These are phyloP conservation scores for Erodium texanum DNA, from an alignment of 441 rosid genomes.

Conservation along the genomic window DNA sequence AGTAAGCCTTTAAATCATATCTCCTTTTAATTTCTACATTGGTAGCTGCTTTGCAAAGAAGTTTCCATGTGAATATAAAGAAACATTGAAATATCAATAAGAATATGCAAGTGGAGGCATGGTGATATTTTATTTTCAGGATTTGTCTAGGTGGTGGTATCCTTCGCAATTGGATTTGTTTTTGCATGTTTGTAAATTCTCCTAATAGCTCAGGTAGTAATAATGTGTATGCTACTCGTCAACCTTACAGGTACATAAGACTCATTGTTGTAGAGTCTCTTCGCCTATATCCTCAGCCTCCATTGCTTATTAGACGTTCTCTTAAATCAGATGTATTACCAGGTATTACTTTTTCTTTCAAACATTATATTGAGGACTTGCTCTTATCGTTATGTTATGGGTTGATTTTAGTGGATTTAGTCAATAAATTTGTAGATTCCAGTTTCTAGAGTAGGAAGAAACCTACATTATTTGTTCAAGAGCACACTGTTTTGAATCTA, in stretches of 20 bases:
- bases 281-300: conserved; percentile 92
- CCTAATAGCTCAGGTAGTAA: conserved; percentile 5
- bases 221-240: conserved; percentile 6
- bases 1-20: conserved; percentile 36
- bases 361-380: too few relatives aligned
- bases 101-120: not conserved
- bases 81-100: not conserved
- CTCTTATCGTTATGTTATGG: too few relatives aligned
- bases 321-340: conserved; percentile 65
- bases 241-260: conserved; percentile 57
- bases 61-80: not conserved
- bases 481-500: too few relatives aligned
- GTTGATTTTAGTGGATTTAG: too few relatives aligned
- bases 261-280: conserved; percentile 79
- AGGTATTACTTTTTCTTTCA: conserved; percentile 33
- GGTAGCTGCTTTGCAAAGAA: too few relatives aligned
- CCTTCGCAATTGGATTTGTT: not conserved
- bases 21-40: too few relatives aligned
- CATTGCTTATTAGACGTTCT: conserved; percentile 76
- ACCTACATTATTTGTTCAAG: too few relatives aligned
- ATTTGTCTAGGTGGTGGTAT: not conserved
- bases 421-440: too few relatives aligned
- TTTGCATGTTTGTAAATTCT: conserved; percentile 8
- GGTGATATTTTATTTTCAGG: not conserved
- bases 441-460: too few relatives aligned